Conservation (phyloP, 1,284 basidiomycete species). For the Megacollybia platyphylla region DNA sequence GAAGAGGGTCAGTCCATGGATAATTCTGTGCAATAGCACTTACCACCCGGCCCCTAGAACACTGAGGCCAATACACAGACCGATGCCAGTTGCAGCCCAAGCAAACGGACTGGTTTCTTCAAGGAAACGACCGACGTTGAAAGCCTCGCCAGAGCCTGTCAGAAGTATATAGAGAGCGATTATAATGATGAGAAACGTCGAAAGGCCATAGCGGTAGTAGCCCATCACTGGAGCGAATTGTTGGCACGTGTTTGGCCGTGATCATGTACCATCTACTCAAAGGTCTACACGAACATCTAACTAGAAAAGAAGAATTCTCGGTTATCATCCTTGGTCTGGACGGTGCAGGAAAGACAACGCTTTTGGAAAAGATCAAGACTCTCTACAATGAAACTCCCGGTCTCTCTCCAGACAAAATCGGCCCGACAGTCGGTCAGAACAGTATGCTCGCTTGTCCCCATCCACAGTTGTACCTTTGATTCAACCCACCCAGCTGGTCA, state of each 20-base stretch:
- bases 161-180: constrained; percentile 80
- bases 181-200: constrained; percentile 48
- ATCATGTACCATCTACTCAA: constrained; percentile 84
- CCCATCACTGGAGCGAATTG: constrained; percentile 18
- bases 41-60: constrained; percentile 95
- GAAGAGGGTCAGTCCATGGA: constrained; percentile 3
- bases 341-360: constrained; percentile 85
- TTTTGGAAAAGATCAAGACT: constrained; percentile 88
- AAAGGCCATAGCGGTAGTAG: constrained; percentile 49
- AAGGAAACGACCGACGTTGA: constrained; percentile 88
- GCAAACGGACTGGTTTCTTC: constrained; percentile 90
- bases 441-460: constrained; percentile 36
- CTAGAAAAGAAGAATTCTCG: constrained; percentile 88
- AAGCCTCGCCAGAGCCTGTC: constrained; percentile 79
- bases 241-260: constrained; percentile 1
- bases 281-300: constrained; percentile 81
- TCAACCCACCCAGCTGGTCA: constrained; percentile 38
- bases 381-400: constrained; percentile 79
- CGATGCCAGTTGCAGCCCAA: constrained; percentile 88
- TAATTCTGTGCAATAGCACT: constrained; percentile 13
- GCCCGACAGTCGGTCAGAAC: constrained; percentile 90
- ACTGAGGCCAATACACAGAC: constrained; percentile 87
- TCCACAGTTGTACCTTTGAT: not conserved
- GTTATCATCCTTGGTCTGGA: constrained; percentile 86
- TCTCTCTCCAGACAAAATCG: constrained; percentile 80